A percentile compares a stretch with the other conserved stretches of the same genome.
Conservation (phyloP, 2,329 filamentous ascomycete genomes). For the Calonectria ilicicola region DNA sequence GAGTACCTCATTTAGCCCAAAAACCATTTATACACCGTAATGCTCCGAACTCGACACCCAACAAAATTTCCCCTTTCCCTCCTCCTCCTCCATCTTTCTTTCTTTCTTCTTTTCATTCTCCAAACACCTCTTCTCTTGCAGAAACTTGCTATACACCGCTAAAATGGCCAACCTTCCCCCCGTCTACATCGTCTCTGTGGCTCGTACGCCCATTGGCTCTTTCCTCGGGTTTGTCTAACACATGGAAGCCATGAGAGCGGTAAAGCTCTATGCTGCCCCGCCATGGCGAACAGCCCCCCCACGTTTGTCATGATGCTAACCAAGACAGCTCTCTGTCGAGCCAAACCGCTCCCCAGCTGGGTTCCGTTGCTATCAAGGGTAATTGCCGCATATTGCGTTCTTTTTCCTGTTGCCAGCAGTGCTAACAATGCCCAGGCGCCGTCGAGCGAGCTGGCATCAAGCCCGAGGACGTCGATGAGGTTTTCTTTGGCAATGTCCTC, state of each 20-base stretch:
- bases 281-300: slow-evolving; percentile 5
- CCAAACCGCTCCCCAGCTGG: slow-evolving; percentile 87
- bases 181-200: slow-evolving; percentile 95
- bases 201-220: slow-evolving; percentile 90
- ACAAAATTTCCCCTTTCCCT: slow-evolving; percentile 29
- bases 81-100: slow-evolving; percentile 13
- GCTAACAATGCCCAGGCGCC: slow-evolving; percentile 64
- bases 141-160: slow-evolving; percentile 33
- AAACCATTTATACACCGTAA: slow-evolving; percentile 14
- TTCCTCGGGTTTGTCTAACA: slow-evolving; percentile 82
- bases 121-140: neutral
- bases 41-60: slow-evolving; percentile 6
- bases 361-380: slow-evolving; percentile 94
- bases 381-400: slow-evolving; percentile 41
- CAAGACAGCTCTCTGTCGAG: slow-evolving; percentile 83
- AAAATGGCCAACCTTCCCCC: slow-evolving; percentile 84
- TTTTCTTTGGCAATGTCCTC: slow-evolving; percentile 98
- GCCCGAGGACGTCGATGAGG: slow-evolving; percentile 90
- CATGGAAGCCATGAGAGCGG: slow-evolving; percentile 16
- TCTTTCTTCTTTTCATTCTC: slow-evolving; percentile 18
- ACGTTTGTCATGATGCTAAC: slow-evolving; percentile 31
- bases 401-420: neutral
- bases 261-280: slow-evolving; percentile 4
- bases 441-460: slow-evolving; percentile 91
- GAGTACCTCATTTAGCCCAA: slow-evolving; percentile 10